phyloP scores from a whole-genome alignment of 208 protist genomes.

The Histomonas meleagridis region DNA sequence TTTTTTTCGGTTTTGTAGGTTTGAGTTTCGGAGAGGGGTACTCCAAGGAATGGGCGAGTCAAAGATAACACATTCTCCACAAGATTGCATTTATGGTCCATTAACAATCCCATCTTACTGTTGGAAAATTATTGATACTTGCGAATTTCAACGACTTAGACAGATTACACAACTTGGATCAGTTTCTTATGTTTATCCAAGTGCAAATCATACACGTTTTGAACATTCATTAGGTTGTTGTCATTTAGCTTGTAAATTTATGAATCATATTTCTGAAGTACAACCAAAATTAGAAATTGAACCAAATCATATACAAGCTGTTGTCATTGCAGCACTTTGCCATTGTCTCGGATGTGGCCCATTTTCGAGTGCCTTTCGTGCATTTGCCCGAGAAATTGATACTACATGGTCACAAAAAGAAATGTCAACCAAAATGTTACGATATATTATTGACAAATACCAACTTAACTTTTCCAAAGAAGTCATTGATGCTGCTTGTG shows the following conservation, averaged over 20 bases:
- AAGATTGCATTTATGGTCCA: conserved; percentile 6
- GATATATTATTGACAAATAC: not conserved
- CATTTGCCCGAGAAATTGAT: not conserved
- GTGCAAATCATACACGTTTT: not conserved
- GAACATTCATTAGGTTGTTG: not conserved
- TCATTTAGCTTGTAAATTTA: not conserved
- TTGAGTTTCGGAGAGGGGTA: too few species aligned
- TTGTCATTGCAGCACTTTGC: not conserved
- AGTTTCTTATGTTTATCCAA: not conserved
- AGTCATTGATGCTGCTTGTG: not conserved
- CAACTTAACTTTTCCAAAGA: not conserved
- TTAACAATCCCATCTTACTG: not conserved
- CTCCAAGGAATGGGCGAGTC: too few species aligned
- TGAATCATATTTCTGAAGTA: not conserved
- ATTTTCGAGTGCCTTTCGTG: not conserved
- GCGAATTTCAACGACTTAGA: not conserved
- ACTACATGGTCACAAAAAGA: not conserved
- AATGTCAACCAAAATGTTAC: not conserved
- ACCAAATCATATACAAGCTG: not conserved
- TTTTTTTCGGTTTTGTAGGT: too few species aligned
- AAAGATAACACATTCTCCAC: not conserved
- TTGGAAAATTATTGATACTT: conserved; percentile 12
- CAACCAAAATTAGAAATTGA: conserved; percentile 19
- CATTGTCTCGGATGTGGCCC: not conserved
- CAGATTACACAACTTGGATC: not conserved